Conservation (phyloP, 352 stramenopile genomes). For the Albugo candida region DNA sequence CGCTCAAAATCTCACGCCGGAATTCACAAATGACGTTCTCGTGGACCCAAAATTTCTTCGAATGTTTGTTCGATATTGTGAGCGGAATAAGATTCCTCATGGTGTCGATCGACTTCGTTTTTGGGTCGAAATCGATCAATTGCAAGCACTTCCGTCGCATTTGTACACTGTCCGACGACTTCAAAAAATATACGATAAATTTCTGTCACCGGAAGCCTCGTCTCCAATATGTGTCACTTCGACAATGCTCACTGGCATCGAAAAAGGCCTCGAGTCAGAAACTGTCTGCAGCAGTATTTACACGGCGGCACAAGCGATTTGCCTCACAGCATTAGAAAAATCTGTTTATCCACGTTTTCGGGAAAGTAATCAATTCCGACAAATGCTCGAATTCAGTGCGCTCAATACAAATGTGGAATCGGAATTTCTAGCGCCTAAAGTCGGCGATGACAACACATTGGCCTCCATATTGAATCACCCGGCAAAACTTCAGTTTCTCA, state of each 20-base stretch:
- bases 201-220: slow-evolving; percentile 40
- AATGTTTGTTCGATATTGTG: slow-evolving; percentile 41
- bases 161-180: slow-evolving; percentile 64
- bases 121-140: slow-evolving; percentile 64
- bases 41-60: slow-evolving; percentile 50
- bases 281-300: slow-evolving; percentile 61
- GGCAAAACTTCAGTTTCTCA: slow-evolving; percentile 64
- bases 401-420: slow-evolving; percentile 12
- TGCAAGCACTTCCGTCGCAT: slow-evolving; percentile 47
- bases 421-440: slow-evolving; percentile 12
- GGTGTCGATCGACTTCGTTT: slow-evolving; percentile 49
- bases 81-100: slow-evolving; percentile 29
- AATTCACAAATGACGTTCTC: slow-evolving; percentile 66
- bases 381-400: slow-evolving; percentile 58
- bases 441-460: slow-evolving; percentile 12
- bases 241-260: slow-evolving; percentile 48
- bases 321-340: slow-evolving; percentile 39
- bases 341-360: slow-evolving; percentile 59
- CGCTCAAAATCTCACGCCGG: slow-evolving; percentile 38
- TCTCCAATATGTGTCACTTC: slow-evolving; percentile 56
- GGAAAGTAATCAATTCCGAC: slow-evolving; percentile 50
- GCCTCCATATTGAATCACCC: slow-evolving; percentile 37
- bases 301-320: slow-evolving; percentile 37
- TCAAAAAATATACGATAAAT: slow-evolving; percentile 77
- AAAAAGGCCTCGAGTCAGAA: slow-evolving; percentile 29